Conservation (phyloP, 2,329 filamentous ascomycete genomes). For the Fusarium fujikuroi region DNA sequence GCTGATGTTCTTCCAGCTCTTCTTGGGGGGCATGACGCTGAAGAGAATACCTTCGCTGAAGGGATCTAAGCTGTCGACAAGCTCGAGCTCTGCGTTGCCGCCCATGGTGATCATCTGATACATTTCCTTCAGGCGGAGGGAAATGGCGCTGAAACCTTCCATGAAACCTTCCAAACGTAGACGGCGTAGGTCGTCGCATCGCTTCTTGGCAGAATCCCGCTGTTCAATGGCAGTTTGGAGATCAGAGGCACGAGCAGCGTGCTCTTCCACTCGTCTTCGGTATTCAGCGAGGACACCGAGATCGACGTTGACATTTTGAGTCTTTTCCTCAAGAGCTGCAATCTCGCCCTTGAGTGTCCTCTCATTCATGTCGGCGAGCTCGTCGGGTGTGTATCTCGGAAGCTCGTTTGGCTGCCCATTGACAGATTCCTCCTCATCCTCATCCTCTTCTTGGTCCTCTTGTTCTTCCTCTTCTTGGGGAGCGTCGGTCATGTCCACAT, state of each 20-base stretch:
- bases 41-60: conserved; percentile 98
- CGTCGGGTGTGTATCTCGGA: conserved; percentile 80
- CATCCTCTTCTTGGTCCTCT: conserved; percentile 45
- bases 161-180: conserved; percentile 96
- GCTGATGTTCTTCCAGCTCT: conserved; percentile 99
- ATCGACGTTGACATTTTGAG: conserved; percentile 87
- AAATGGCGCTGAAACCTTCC: conserved; percentile 96
- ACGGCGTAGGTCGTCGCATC: conserved; percentile 90
- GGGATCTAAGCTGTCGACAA: conserved; percentile 94
- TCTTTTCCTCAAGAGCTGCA: conserved; percentile 72
- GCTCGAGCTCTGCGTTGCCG: conserved; percentile 95
- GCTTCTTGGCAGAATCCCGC: conserved; percentile 89
- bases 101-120: conserved; percentile 99
- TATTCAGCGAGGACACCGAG: conserved; percentile 90
- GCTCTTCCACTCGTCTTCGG: conserved; percentile 84
- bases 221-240: conserved; percentile 79
- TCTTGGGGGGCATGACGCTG: conserved; percentile 99
- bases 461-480: conserved; percentile 47
- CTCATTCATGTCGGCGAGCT: conserved; percentile 74
- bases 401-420: conserved; percentile 65
- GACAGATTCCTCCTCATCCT: conserved; percentile 40
- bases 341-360: conserved; percentile 70
- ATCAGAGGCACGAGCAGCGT: conserved; percentile 83
- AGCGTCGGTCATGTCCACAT: conserved; percentile 47
- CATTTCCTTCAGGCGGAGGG: conserved; percentile 96